Evolutionary conservation across 768 basidiomycete genomes (phyloP).

Genomic region (Phylloporus arenicola): DNA sequence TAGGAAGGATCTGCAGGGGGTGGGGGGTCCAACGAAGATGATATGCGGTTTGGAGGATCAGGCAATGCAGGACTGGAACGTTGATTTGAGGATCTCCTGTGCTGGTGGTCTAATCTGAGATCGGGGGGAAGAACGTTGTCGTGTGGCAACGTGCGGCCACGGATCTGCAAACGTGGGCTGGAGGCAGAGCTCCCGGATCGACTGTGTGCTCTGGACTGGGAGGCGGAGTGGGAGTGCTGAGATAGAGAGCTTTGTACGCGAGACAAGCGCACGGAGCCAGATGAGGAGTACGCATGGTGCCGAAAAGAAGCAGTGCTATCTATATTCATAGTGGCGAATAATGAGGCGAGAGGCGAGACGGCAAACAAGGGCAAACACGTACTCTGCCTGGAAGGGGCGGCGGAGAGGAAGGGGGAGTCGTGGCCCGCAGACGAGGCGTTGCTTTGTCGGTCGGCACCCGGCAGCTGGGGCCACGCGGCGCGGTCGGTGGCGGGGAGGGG

Average conservation of each 20-base stretch:
- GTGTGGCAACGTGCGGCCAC: conserved; percentile 38
- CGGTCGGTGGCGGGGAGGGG: conserved; percentile 17
- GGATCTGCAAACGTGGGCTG: conserved; percentile 39
- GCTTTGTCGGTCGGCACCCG: conserved; percentile 12
- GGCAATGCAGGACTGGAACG: conserved; percentile 18
- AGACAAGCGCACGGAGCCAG: conserved; percentile 28
- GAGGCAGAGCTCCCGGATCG: conserved; percentile 44
- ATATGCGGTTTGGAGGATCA: conserved; percentile 14
- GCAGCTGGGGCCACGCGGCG: conserved; percentile 15
- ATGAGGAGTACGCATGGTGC: conserved; percentile 26
- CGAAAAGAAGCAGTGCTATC: conserved; percentile 28
- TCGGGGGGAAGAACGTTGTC: conserved; percentile 30
- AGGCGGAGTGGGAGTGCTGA: conserved; percentile 29
- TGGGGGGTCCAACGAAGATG: conserved; percentile 7
- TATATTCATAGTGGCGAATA: conserved; percentile 4
- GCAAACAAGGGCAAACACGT: conserved; percentile 25
- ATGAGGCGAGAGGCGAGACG: conserved; percentile 5
- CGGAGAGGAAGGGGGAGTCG: conserved; percentile 21
- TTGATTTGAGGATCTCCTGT: conserved; percentile 9
- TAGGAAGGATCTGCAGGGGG: conserved; percentile 10
- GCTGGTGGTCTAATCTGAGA: conserved; percentile 20
- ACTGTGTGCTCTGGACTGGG: conserved; percentile 44
- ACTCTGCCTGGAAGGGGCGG: conserved; percentile 34
- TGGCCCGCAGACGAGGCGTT: conserved; percentile 38
- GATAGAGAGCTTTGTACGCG: conserved; percentile 35